These are phyloP conservation scores for Emericellopsis atlantica DNA, from an alignment of 2,329 filamentous ascomycete species.

Conservation along the genomic window DNA sequence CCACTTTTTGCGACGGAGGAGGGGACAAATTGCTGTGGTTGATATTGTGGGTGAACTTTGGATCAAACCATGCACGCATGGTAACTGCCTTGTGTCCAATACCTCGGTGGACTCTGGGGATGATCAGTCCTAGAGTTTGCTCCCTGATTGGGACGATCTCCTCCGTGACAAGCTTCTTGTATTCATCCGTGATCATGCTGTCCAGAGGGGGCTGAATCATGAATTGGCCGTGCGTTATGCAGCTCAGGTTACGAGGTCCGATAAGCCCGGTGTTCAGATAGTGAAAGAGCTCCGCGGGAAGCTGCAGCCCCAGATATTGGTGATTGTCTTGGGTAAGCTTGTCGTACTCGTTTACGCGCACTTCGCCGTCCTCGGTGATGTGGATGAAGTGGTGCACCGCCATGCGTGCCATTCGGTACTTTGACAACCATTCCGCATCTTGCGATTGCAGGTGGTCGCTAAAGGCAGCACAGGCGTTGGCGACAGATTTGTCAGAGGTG, in stretches of 20 bases:
- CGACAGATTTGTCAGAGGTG: slow-evolving; percentile 55
- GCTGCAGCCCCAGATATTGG: slow-evolving; percentile 77
- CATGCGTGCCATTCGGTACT: slow-evolving; percentile 76
- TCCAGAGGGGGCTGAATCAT: slow-evolving; percentile 76
- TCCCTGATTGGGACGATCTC: slow-evolving; percentile 65
- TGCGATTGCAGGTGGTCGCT: slow-evolving; percentile 64
- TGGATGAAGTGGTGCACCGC: slow-evolving; percentile 80
- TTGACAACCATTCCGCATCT: slow-evolving; percentile 67
- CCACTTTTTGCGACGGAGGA: slow-evolving; percentile 32
- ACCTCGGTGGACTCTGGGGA: slow-evolving; percentile 69
- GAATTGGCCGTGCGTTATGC: slow-evolving; percentile 69
- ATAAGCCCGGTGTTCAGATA: slow-evolving; percentile 80
- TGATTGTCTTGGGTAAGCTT: slow-evolving; percentile 72
- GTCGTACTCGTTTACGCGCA: slow-evolving; percentile 62
- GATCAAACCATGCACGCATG: slow-evolving; percentile 76
- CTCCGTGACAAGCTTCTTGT: slow-evolving; percentile 64
- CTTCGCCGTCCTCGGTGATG: slow-evolving; percentile 62
- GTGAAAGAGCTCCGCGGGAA: slow-evolving; percentile 82
- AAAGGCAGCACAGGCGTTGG: slow-evolving; percentile 62
- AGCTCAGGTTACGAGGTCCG: slow-evolving; percentile 66
- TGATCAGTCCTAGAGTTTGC: slow-evolving; percentile 64
- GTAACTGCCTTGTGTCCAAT: slow-evolving; percentile 70
- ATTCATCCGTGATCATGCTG: slow-evolving; percentile 66
- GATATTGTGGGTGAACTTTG: slow-evolving; percentile 53
- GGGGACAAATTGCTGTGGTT: slow-evolving; percentile 40